Percentiles rank a stretch among this genome's conserved stretches.
These are phyloP conservation scores for Globisporangium yorkense DNA, from an alignment of 352 stramenopile species.

Conservation along the genomic window DNA sequence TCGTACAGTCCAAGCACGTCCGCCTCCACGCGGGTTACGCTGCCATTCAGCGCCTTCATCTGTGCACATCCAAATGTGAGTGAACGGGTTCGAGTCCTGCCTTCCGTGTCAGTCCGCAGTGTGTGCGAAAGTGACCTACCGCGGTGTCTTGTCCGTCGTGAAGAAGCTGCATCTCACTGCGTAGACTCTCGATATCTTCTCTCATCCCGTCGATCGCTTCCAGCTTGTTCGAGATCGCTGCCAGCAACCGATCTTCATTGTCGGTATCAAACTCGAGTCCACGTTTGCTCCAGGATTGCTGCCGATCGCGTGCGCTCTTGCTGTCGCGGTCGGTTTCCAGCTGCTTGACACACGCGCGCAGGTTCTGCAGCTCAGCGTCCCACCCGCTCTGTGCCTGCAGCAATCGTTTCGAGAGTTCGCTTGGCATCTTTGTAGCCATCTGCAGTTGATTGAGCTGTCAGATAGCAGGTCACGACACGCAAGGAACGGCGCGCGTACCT, in stretches of 20 bases:
- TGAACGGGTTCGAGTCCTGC: no score
- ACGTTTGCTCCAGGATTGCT: neutral
- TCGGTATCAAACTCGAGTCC: neutral
- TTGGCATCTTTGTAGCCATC: conserved; percentile 46
- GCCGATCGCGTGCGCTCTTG: neutral
- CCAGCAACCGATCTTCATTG: conserved; percentile 1
- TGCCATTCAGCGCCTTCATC: conserved; percentile 23
- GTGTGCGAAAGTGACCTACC: conserved; percentile 1
- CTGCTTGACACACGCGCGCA: conserved; percentile 29
- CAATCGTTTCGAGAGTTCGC: conserved; percentile 44
- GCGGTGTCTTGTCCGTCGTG: conserved; percentile 9
- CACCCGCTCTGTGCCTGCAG: conserved; percentile 37
- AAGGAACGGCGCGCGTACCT: conserved; percentile 12
- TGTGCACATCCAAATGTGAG: conserved; percentile 7
- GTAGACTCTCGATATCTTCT: conserved; percentile 16
- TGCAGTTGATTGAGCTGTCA: conserved; percentile 2
- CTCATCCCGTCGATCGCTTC: conserved; percentile 15
- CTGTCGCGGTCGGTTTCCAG: conserved; percentile 13
- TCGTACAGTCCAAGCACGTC: conserved; percentile 58
- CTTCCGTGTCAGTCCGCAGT: no score
- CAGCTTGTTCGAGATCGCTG: conserved; percentile 14
- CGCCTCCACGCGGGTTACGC: conserved; percentile 24
- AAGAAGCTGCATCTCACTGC: conserved; percentile 13
- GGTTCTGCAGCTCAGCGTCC: conserved; percentile 27
- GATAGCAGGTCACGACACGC: neutral